These are phyloP conservation scores for Neoarthrinium moseri DNA, from an alignment of 2,329 filamentous ascomycete genomes.

Conservation along the genomic window DNA sequence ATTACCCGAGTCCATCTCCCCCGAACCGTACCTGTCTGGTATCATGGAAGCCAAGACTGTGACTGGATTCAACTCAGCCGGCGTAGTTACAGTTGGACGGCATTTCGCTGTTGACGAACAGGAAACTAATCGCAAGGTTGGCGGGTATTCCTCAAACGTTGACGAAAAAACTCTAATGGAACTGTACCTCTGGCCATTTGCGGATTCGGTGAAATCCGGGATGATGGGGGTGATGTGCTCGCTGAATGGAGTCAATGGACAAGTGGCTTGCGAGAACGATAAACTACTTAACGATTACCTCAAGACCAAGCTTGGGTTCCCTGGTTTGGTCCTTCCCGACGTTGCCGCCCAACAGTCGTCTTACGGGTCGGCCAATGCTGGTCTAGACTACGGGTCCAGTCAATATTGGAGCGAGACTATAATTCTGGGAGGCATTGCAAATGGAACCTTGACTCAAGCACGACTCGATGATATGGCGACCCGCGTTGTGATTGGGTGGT, in stretches of 20 bases:
- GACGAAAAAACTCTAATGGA: background rate
- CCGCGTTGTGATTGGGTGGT: slow-evolving; percentile 13
- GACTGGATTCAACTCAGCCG: background rate
- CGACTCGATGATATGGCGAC: slow-evolving; percentile 15
- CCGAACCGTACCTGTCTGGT: background rate
- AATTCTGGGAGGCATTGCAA: slow-evolving; percentile 2
- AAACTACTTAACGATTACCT: background rate
- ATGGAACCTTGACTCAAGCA: slow-evolving; percentile 12
- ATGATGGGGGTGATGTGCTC: background rate
- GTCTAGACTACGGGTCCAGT: background rate
- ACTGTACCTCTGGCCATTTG: background rate
- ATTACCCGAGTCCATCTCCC: background rate
- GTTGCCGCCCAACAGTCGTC: background rate
- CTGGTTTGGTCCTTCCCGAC: background rate
- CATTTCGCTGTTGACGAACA: background rate
- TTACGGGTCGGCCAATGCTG: background rate
- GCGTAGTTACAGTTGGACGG: background rate
- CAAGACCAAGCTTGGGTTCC: background rate
- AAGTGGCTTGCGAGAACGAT: background rate
- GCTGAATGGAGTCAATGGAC: background rate
- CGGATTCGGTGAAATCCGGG: background rate
- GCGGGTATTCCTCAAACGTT: background rate
- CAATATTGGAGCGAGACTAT: background rate
- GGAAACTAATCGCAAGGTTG: background rate
- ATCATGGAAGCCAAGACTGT: background rate